Evolutionary conservation across 1,284 basidiomycete genomes (phyloP), one percentile per base, ranked within the genome.

Genomic region (Puccinia polysora): DNA sequence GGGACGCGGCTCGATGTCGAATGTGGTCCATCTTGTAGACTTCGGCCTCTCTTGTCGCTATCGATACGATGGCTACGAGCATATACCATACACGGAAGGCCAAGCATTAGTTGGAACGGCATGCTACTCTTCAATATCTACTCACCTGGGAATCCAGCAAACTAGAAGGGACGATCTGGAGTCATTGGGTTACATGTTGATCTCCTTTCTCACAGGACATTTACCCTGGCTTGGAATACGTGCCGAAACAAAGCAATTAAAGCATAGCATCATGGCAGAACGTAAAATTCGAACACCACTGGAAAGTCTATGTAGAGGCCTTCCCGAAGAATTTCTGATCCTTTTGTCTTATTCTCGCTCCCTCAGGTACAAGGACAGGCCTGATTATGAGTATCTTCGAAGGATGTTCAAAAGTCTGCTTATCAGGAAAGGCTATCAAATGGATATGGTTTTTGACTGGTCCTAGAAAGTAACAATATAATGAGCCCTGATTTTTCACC

Each of bases 1-100:
- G 79, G 59, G 80, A 80, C 56, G 79, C 76, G 62, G 80, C 78
- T 74, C 77, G 15, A 4, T 28, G 23, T 58, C 38, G 8, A 10
- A 58, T 10, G 30, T 47, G 77, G 14, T 80, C 67, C 79, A 80
- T 73, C 77, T 80, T 65, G 79, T 80, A 72, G 79, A 80, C 73
- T 80, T 80, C 73, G 79, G 79, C 70, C 77, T 80, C 34, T 79
- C 79, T 40, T 79, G 79, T 65, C 79, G 79, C 74, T 80, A 80
- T 74, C 77, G 79, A 59, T 58, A 20, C 47, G 60, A 32, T 20
- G 38, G 43, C 52, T 23, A 71, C 18, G 47, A 71, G n/a, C 73
- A 74, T 50, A 71, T 74, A 59, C 47, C 30, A 1, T 71, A 70
- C 50, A 49, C 32, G 20, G 68, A 70, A 49, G 68, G 73, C 23